Evolutionary conservation across 2,329 filamentous ascomycete species (phyloP).

Genomic region (Zalaria sp.): DNA sequence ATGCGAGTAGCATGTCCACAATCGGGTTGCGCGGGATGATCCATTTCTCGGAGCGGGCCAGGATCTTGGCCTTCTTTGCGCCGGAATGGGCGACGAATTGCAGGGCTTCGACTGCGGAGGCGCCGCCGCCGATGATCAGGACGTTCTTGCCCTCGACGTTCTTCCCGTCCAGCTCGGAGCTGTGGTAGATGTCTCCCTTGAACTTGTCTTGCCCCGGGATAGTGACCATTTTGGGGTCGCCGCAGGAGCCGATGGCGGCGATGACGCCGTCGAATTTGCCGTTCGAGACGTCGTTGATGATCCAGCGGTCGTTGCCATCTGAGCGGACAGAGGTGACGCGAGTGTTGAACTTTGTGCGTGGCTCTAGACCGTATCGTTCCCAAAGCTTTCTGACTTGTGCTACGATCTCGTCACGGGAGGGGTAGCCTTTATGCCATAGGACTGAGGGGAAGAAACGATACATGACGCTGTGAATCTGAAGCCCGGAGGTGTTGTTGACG

Average conservation of each 20-base stretch:
- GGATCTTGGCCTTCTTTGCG: conserved; percentile 55
- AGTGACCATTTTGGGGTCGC: conserved; percentile 58
- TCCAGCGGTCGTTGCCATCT: conserved; percentile 55
- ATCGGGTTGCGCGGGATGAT: conserved; percentile 71
- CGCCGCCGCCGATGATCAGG: conserved; percentile 63
- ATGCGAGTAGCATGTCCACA: conserved; percentile 56
- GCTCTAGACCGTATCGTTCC: conserved; percentile 58
- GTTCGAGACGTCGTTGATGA: conserved; percentile 57
- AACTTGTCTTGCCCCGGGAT: conserved; percentile 60
- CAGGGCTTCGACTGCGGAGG: conserved; percentile 68
- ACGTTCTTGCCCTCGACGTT: conserved; percentile 61
- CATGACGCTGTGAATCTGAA: conserved; percentile 79
- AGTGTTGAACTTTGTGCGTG: conserved; percentile 58
- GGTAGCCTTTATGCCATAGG: conserved; percentile 62
- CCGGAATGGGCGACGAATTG: conserved; percentile 59
- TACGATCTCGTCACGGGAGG: conserved; percentile 61
- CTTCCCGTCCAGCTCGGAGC: conserved; percentile 59
- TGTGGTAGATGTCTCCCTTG: conserved; percentile 60
- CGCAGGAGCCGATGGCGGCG: conserved; percentile 66
- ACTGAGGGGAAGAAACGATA: conserved; percentile 78
- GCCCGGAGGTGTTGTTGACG: conserved; percentile 68
- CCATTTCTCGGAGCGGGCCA: conserved; percentile 73
- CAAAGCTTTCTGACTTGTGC: conserved; percentile 58
- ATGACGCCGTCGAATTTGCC: conserved; percentile 69
- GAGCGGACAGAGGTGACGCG: conserved; percentile 56